phyloP scores from a whole-genome alignment of 1,139 yeast genomes.

The Torulaspora pretoriensis region DNA sequence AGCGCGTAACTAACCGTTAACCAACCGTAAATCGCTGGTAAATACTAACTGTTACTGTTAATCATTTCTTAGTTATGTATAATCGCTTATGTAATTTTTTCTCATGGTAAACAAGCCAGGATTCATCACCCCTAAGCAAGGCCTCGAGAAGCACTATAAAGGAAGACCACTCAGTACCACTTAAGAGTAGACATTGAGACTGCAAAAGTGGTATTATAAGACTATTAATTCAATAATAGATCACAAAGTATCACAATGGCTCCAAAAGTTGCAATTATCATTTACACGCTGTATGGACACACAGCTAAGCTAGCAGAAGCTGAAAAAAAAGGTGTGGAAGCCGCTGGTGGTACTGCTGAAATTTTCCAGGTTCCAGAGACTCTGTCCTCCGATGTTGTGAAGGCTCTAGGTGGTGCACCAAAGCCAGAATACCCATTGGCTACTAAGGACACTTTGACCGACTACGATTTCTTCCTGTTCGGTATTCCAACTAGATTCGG shows the following conservation, averaged over 20 bases:
- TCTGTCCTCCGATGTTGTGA: slow-evolving; percentile 57
- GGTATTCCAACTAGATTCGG: slow-evolving; percentile 87
- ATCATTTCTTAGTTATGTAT: not conserved
- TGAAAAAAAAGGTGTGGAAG: slow-evolving; percentile 64
- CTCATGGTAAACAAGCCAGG: not conserved
- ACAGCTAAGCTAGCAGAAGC: slow-evolving; percentile 63
- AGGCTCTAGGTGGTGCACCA: slow-evolving; percentile 60
- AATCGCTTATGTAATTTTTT: slow-evolving; percentile 1
- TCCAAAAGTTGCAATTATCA: slow-evolving; percentile 50
- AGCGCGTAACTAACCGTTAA: not conserved
- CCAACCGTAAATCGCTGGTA: slow-evolving; percentile 1
- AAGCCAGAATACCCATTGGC: slow-evolving; percentile 70
- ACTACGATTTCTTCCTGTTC: slow-evolving; percentile 71
- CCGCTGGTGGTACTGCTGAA: slow-evolving; percentile 69
- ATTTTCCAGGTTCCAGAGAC: slow-evolving; percentile 81
- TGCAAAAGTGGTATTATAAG: no score
- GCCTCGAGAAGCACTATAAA: not conserved
- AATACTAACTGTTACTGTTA: not conserved
- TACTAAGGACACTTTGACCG: slow-evolving; percentile 51
- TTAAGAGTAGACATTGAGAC: no score
- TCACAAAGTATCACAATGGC: slow-evolving; percentile 9
- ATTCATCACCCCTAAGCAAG: not conserved
- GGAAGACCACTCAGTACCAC: not conserved
- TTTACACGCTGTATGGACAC: slow-evolving; percentile 82
- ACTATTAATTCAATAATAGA: not conserved